Percentiles rank a stretch among this genome's conserved stretches.
These are phyloP conservation scores for Botrytis fabae DNA, from an alignment of 2,329 filamentous ascomycete genomes.

Conservation along the genomic window DNA sequence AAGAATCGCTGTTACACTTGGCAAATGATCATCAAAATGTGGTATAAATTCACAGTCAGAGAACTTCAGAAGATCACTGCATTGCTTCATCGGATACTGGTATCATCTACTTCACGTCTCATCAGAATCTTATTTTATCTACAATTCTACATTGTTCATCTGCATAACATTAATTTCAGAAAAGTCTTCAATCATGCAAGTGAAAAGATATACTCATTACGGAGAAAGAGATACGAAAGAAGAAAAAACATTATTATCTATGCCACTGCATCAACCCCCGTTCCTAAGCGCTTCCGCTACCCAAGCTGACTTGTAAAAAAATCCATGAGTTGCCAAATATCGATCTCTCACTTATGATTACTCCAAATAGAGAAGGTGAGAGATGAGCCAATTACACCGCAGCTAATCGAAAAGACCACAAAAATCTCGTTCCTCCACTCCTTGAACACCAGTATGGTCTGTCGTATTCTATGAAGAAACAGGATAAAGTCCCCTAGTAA, in stretches of 20 bases:
- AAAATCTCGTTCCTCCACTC: not conserved
- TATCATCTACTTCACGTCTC: no score
- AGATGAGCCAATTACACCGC: not conserved
- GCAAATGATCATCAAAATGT: not conserved
- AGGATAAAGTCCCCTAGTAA: not conserved
- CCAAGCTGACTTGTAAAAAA: not conserved
- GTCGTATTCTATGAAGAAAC: not conserved
- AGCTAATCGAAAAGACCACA: not conserved
- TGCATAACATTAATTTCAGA: not conserved
- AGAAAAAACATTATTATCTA: not conserved
- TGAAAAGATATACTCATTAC: not conserved
- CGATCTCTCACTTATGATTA: not conserved
- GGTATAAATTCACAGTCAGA: accelerated
- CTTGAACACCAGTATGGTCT: not conserved
- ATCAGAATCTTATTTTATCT: not conserved
- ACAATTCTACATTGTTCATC: not conserved
- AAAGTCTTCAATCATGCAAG: not conserved
- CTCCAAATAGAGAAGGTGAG: accelerated
- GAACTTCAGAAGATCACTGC: not conserved
- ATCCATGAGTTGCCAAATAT: not conserved
- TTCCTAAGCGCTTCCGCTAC: accelerated
- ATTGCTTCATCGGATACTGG: not conserved
- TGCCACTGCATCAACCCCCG: not conserved
- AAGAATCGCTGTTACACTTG: not conserved
- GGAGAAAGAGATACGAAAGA: not conserved